Conservation (phyloP, 768 basidiomycete genomes). For the Mycena latifolia region DNA sequence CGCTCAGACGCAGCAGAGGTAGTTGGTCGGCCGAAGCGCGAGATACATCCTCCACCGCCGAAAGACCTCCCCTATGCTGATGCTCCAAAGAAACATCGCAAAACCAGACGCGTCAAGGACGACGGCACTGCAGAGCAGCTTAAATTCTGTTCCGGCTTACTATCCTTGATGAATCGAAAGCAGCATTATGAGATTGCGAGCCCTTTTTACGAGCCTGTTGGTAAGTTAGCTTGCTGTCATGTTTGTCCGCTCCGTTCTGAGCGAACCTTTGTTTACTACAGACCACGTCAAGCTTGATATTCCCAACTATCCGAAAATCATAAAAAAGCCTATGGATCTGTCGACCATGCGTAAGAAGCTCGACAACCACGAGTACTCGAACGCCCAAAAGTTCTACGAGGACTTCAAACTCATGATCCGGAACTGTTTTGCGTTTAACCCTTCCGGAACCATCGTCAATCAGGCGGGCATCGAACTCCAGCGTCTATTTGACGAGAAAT, state of each 20-base stretch:
- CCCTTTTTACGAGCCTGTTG: constrained; percentile 96
- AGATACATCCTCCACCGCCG: constrained; percentile 95
- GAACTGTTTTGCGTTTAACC: constrained; percentile 95
- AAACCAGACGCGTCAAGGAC: constrained; percentile 69
- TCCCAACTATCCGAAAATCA: constrained; percentile 86
- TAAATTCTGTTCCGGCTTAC: constrained; percentile 81
- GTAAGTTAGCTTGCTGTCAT: constrained; percentile 58
- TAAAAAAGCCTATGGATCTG: constrained; percentile 97
- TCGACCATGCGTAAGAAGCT: constrained; percentile 90
- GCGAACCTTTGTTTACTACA: constrained; percentile 44
- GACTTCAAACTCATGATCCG: constrained; percentile 96
- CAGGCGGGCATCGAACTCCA: constrained; percentile 89
- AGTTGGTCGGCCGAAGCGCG: constrained; percentile 91
- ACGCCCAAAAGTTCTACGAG: constrained; percentile 84
- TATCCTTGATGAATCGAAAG: constrained; percentile 84
- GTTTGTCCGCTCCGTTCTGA: constrained; percentile 10
- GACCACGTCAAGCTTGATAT: constrained; percentile 85
- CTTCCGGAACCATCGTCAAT: constrained; percentile 87
- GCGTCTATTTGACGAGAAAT: constrained; percentile 92
- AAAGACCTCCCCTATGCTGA: constrained; percentile 92
- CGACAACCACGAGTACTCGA: constrained; percentile 79
- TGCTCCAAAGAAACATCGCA: constrained; percentile 75
- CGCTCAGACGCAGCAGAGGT: constrained; percentile 75
- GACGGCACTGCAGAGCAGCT: constrained; percentile 86
- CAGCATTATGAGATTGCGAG: constrained; percentile 78